These are phyloP conservation scores for Penicillium bovifimosum DNA, from an alignment of 495 filamentous ascomycete genomes.

Conservation along the genomic window DNA sequence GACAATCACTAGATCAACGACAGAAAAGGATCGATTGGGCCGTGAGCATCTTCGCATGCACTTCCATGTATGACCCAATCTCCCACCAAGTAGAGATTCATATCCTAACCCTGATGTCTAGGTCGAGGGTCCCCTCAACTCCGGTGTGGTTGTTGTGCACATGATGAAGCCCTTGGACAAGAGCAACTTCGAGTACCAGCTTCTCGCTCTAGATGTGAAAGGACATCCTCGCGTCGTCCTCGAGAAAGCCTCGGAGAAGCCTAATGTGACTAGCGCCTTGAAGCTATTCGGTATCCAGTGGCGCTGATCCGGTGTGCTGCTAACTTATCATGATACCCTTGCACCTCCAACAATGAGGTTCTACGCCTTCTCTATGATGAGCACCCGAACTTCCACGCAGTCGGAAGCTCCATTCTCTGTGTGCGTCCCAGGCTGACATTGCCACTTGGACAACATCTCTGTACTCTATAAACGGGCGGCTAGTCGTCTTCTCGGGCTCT, in stretches of 20 bases:
- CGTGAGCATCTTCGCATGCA: conserved; percentile 80
- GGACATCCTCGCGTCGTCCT: conserved; percentile 49
- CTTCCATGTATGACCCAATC: conserved; percentile 63
- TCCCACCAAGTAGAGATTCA: background rate
- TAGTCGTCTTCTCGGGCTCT: background rate
- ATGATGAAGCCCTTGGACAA: conserved; percentile 61
- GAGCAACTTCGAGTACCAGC: conserved; percentile 70
- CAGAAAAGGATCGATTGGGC: conserved; percentile 65
- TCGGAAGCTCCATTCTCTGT: background rate
- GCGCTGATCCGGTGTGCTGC: conserved; percentile 29
- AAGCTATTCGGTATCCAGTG: conserved; percentile 50
- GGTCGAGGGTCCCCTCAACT: conserved; percentile 77
- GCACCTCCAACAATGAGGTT: background rate
- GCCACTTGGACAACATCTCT: background rate
- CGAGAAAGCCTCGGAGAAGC: conserved; percentile 39
- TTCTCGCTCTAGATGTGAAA: conserved; percentile 73
- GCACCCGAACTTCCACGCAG: background rate
- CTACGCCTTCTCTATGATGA: background rate
- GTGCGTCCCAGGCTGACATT: background rate
- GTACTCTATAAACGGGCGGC: conserved; percentile 9
- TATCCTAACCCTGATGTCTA: conserved; percentile 27
- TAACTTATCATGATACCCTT: conserved; percentile 5
- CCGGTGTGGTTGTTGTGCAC: conserved; percentile 70
- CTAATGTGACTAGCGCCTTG: conserved; percentile 35
- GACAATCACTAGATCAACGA: conserved; percentile 46